Base-by-base conservation (phyloP, 257 asterid species). In the Scutellaria barbata region DNA sequence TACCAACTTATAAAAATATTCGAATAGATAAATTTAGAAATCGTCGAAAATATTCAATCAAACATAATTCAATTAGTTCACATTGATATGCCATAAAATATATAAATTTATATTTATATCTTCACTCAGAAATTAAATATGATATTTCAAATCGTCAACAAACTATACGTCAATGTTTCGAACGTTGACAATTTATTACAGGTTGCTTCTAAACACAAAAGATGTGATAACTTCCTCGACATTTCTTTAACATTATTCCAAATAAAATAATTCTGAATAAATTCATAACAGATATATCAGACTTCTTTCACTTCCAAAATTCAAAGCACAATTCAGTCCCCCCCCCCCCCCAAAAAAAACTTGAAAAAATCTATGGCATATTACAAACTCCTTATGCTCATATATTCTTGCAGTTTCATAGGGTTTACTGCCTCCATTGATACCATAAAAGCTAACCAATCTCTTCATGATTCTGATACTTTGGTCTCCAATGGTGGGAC, bases 381-480 rank as follows among this genome's bases (percentile, higher is more conserved):
- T 17, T 8, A 53, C n/a, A 3, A 18, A 53, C 35, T 53, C 59
- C 8, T 53, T 17, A 8, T 18, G 7, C 5, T 33, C 59, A 53
- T 13, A 17, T 17, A 8, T 53, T 53, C 16, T 30, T 30, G 35
- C 2, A 1, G 2, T 30, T 30, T 30, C 35, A 1, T 30, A 30
- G 35, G 35, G 35, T 48, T 48, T 48, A 7, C 54, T 6, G 3
- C 13, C 6, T n/a, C 54, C 7, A 48, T n/a, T 6, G 57, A 64
- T 42, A 64, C 57, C 57, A 46, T 64, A 12, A 64, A 3, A 6
- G 85, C 17, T 25, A 56, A 83, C 14, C 72, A 79, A 65, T 20
- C 52, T 2, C 1, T 81, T 20, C 60, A 17, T 10, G 89, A 84
- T 25, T 81, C 92, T 20, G 81, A 74, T 13, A 33, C 33, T 56